Conservation (phyloP, 1,284 basidiomycete genomes). For the Austroboletus rostrupii region DNA sequence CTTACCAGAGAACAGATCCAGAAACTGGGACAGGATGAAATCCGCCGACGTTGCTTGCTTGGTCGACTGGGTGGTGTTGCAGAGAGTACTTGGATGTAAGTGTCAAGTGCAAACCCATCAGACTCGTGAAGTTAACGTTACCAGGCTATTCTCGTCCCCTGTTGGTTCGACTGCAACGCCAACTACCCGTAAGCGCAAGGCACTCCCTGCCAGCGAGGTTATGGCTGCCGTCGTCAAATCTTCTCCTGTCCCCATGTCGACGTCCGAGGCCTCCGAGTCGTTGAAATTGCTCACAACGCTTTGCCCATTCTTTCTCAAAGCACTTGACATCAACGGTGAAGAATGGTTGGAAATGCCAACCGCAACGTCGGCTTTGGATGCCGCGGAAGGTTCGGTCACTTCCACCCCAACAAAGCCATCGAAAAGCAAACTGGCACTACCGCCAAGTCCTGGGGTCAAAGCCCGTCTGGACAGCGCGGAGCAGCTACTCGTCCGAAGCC, state of each 20-base stretch:
- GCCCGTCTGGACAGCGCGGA: slow-evolving; percentile 49
- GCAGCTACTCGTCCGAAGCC: slow-evolving; percentile 63
- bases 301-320: slow-evolving; percentile 75
- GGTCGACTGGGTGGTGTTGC: slow-evolving; percentile 74
- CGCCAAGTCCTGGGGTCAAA: slow-evolving; percentile 35
- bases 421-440: slow-evolving; percentile 18
- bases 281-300: slow-evolving; percentile 58
- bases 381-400: slow-evolving; percentile 14
- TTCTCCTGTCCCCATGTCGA: slow-evolving; percentile 71
- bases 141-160: slow-evolving; percentile 61
- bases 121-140: not conserved
- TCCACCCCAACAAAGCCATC: slow-evolving; percentile 36
- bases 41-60: slow-evolving; percentile 66
- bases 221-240: slow-evolving; percentile 67
- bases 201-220: slow-evolving; percentile 62
- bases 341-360: slow-evolving; percentile 83
- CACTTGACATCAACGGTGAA: slow-evolving; percentile 57
- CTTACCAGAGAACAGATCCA: slow-evolving; percentile 63
- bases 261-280: slow-evolving; percentile 71
- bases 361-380: slow-evolving; percentile 27
- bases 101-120: slow-evolving; percentile 6
- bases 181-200: slow-evolving; percentile 59
- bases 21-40: slow-evolving; percentile 70
- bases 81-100: slow-evolving; percentile 84
- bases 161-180: slow-evolving; percentile 48